Evolutionary conservation across 2,329 filamentous ascomycete species (phyloP).

Genomic region (Fusarium pilosicola): DNA sequence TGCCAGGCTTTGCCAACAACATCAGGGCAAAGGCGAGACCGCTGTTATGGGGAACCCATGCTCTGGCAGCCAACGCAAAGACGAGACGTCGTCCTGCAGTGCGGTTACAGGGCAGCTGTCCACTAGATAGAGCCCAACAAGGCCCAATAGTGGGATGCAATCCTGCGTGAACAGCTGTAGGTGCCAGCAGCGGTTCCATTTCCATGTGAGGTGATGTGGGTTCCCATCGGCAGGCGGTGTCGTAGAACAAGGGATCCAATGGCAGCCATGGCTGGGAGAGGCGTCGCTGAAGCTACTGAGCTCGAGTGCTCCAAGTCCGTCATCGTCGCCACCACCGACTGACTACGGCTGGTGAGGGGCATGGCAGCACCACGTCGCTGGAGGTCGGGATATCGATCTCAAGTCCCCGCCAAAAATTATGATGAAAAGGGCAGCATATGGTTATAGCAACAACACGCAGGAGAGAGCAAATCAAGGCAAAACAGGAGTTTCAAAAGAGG

Average conservation of each 20-base stretch:
- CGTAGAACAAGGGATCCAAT: slow-evolving; percentile 19
- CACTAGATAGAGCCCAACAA: slow-evolving; percentile 31
- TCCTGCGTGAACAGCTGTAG: slow-evolving; percentile 21
- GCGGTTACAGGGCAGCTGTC: slow-evolving; percentile 23
- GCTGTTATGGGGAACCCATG: slow-evolving; percentile 26
- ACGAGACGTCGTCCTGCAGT: slow-evolving; percentile 7
- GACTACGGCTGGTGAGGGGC: slow-evolving; percentile 21
- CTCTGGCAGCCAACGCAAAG: slow-evolving; percentile 21
- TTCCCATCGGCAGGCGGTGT: slow-evolving; percentile 39
- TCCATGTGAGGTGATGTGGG: slow-evolving; percentile 32
- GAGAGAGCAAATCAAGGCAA: neutral
- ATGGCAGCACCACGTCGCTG: slow-evolving; percentile 20
- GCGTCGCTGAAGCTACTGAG: slow-evolving; percentile 30
- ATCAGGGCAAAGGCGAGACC: slow-evolving; percentile 8
- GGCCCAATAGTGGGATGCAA: slow-evolving; percentile 26
- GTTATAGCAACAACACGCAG: slow-evolving; percentile 20
- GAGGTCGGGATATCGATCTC: slow-evolving; percentile 19
- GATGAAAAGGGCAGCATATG: slow-evolving; percentile 20
- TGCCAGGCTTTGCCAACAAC: slow-evolving; percentile 15
- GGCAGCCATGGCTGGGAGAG: slow-evolving; percentile 40
- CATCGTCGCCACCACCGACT: slow-evolving; percentile 24
- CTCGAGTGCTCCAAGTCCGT: slow-evolving; percentile 32
- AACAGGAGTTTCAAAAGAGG: slow-evolving; percentile 31
- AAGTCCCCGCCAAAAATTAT: neutral
- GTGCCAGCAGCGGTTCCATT: slow-evolving; percentile 30